Evolutionary conservation across 148 eudicot species (phyloP).

Genomic region (Chenopodium formosanum): DNA sequence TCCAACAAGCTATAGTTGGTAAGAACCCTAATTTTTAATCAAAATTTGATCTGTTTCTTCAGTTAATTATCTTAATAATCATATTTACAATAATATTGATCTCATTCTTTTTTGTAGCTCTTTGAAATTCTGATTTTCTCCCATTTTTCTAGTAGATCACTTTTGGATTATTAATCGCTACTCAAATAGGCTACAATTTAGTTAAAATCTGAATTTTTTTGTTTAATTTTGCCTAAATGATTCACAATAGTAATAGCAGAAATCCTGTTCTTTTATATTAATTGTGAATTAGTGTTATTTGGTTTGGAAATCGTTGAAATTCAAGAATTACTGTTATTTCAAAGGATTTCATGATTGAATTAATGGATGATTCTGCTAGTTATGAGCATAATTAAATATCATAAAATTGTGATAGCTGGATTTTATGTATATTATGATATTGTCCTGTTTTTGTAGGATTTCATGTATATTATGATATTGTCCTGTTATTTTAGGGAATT

Average conservation of each 20-base stretch:
- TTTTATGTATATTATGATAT: no score
- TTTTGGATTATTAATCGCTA: background rate
- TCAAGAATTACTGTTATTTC: background rate
- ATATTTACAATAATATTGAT: background rate
- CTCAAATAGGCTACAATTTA: background rate
- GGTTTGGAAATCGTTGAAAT: background rate
- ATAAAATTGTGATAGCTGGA: background rate
- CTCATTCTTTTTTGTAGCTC: background rate
- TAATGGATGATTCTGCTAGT: background rate
- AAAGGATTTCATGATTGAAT: background rate
- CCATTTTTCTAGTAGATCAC: background rate
- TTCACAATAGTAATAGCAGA: no score
- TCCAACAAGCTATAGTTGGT: background rate
- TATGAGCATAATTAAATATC: background rate
- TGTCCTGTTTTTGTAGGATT: no score
- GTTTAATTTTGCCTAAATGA: no score
- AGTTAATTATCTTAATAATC: background rate
- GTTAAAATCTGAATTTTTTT: no score
- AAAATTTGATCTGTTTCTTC: background rate
- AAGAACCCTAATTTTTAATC: conserved; percentile 12
- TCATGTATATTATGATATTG: no score
- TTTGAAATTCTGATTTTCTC: background rate
- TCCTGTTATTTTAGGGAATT: no score
- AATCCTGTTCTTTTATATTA: background rate
- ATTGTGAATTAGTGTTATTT: background rate